phyloP scores from a whole-genome alignment of 768 basidiomycete genomes.

The Rhodotorula kratochvilovae region DNA sequence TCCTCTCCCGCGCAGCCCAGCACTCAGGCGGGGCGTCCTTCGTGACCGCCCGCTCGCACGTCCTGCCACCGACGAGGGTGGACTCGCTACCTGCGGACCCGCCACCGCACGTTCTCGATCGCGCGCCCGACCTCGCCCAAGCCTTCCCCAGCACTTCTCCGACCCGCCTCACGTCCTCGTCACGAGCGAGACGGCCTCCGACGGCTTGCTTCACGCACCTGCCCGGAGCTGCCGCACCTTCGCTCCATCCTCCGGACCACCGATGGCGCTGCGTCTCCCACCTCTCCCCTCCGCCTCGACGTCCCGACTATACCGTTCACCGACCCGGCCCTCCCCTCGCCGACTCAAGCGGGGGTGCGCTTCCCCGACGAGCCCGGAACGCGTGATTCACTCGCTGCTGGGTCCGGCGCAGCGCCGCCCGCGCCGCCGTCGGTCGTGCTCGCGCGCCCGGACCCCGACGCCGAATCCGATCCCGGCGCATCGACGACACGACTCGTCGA shows the following conservation, averaged over 20 bases:
- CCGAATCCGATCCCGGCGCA: background rate
- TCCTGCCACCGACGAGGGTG: background rate
- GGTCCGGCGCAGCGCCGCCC: slow-evolving; percentile 47
- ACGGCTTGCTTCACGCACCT: background rate
- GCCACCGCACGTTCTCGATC: background rate
- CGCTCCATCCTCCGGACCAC: background rate
- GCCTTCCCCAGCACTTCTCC: background rate
- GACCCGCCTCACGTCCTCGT: background rate
- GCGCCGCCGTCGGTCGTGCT: slow-evolving; percentile 65
- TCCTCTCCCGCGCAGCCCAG: background rate
- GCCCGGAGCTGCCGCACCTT: background rate
- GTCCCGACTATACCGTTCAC: background rate
- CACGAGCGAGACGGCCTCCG: background rate
- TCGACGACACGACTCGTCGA: slow-evolving; percentile 51
- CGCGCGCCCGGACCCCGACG: slow-evolving; percentile 48
- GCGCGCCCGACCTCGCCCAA: background rate
- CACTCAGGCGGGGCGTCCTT: slow-evolving; percentile 3
- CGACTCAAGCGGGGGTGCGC: background rate
- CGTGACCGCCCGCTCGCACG: slow-evolving; percentile 17
- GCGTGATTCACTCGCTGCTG: background rate
- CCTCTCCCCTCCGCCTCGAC: background rate
- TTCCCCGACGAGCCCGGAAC: slow-evolving; percentile 1
- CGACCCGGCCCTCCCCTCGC: background rate
- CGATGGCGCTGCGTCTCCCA: background rate
- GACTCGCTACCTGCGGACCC: background rate